phyloP scores from a whole-genome alignment of 2,329 filamentous ascomycete genomes.

The Paecilomyces sp. region DNA sequence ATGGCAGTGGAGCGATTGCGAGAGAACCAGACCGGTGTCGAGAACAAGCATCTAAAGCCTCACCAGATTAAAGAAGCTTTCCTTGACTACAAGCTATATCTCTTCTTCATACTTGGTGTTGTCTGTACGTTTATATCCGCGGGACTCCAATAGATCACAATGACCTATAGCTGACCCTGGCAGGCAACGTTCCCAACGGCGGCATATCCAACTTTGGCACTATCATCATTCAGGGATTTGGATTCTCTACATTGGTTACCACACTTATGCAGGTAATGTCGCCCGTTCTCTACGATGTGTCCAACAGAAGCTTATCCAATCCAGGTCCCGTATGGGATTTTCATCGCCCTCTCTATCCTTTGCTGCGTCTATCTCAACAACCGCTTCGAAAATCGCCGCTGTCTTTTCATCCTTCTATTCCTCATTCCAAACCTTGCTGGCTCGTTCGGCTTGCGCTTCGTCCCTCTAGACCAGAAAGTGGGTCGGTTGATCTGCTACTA shows the following conservation, averaged over 20 bases:
- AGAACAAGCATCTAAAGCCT: slow-evolving; percentile 50
- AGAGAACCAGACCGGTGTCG: slow-evolving; percentile 53
- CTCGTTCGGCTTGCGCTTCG: slow-evolving; percentile 51
- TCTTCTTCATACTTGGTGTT: slow-evolving; percentile 48
- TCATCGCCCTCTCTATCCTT: slow-evolving; percentile 46
- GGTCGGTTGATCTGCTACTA: slow-evolving; percentile 54
- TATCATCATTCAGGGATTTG: slow-evolving; percentile 52
- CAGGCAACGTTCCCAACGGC: slow-evolving; percentile 47
- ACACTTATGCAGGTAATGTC: slow-evolving; percentile 42
- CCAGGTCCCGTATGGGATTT: slow-evolving; percentile 42
- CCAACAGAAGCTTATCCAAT: neutral
- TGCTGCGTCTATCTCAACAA: slow-evolving; percentile 43
- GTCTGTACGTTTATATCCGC: slow-evolving; percentile 24
- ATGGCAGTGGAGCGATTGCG: slow-evolving; percentile 50
- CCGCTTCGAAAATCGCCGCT: slow-evolving; percentile 41
- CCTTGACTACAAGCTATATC: slow-evolving; percentile 51
- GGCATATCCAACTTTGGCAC: slow-evolving; percentile 55
- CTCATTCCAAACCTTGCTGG: slow-evolving; percentile 55
- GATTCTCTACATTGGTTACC: slow-evolving; percentile 48
- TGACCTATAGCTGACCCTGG: neutral
- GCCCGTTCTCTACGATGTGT: neutral
- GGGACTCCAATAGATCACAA: neutral
- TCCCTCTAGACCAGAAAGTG: slow-evolving; percentile 43
- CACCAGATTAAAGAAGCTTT: slow-evolving; percentile 52
- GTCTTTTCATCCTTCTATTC: slow-evolving; percentile 49